Base-by-base conservation (phyloP, 1,139 yeast genomes). In the Pichia sp. region DNA sequence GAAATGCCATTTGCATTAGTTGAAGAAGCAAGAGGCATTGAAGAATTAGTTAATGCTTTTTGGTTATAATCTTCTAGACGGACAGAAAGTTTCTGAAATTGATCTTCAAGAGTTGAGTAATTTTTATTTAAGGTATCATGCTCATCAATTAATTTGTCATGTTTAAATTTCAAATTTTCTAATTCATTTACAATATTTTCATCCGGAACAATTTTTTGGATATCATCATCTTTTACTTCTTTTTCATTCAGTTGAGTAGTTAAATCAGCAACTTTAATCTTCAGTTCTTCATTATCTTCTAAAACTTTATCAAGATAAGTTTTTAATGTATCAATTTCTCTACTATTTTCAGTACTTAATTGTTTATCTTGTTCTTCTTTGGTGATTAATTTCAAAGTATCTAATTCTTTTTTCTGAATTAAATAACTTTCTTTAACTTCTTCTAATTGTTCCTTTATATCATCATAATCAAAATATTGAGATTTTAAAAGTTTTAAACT, bases 251-350 rank as follows among this genome's bases (percentile, higher is more conserved):
- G 18, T 18, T 18, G 18, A 18, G 18, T 10, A 27, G 18, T 9
- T 36, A 4, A 36, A 36, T 26, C 18, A 18, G 32, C 32, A 26
- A 45, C 11, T 36, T 48, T 39, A 7, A 18, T 30, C 32, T 48
- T 54, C 25, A 46, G 40, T 11, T 35, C 39, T 30, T 42, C 51
- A 39, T 49, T 55, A 44, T 48, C 56, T 48, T 48, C 52, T 35
- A 48, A 39, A 31, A 54, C 56, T 39, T 49, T 52, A 18, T 54
- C 57, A 10, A 54, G 43, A 41, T 54, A 54, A 2, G 45, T 44
- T 34, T 53, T 54, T 30, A 54, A 35, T 27, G 48, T 50, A 10
- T 45, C 47, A 34, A 45, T 37, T 42, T 56, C 55, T 10, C 49
- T 43, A 11, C 45, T 40, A 33, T 51, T 51, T 40, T 51, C 47